phyloP scores from a whole-genome alignment of 768 basidiomycete genomes.

The Clitopilus passeckerianus region DNA sequence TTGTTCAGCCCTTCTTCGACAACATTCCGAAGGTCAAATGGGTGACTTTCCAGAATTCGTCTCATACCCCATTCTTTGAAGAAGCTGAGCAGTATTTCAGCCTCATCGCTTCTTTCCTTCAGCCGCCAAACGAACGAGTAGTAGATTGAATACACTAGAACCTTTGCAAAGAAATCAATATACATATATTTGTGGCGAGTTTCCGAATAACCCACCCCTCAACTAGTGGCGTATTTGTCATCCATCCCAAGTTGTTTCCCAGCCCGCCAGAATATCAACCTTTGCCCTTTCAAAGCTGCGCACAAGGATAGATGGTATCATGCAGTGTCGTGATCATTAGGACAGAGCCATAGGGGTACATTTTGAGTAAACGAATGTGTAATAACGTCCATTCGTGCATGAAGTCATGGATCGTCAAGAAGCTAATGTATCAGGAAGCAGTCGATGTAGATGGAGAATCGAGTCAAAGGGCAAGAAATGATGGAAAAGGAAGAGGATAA shows the following conservation, averaged over 20 bases:
- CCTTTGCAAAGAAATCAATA: no score
- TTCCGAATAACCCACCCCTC: no score
- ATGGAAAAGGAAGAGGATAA: slow-evolving; percentile 10
- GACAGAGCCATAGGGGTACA: not conserved
- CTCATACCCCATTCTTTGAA: not conserved
- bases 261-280: no score
- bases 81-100: not conserved
- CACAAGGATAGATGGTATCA: not conserved
- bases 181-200: no score
- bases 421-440: not conserved
- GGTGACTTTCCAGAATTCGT: slow-evolving; percentile 29
- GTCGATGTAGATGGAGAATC: not conserved
- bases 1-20: slow-evolving; percentile 29
- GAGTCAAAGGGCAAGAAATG: not conserved
- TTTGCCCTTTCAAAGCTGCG: not conserved
- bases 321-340: not conserved
- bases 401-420: not conserved
- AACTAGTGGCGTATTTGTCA: no score
- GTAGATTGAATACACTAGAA: no score
- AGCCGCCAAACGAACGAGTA: no score
- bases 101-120: not conserved
- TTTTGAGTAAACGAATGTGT: slow-evolving; percentile 1
- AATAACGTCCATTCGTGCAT: not conserved
- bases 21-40: slow-evolving; percentile 37
- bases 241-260: no score